Base-by-base conservation (phyloP, 305 asterid genomes). In the Solanum hybrid region DNA sequence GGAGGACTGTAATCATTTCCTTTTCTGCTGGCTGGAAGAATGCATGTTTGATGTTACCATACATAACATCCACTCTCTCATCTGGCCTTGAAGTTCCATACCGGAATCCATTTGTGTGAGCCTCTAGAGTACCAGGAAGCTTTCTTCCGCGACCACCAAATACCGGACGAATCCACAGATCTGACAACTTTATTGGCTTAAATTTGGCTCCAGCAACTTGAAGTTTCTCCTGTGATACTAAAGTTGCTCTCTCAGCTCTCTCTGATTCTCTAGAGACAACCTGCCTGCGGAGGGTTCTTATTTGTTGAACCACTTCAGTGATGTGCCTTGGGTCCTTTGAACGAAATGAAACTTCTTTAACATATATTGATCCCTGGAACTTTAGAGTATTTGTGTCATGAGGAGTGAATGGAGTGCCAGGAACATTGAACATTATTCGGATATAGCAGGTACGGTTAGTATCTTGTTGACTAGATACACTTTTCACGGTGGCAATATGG, bases 11-110 rank as follows among this genome's bases (percentile, higher is more conserved):
- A 72, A 92, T 92, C 93, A 92, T 92, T 88, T 92, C 93, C 90
- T 92, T 92, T 37, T 92, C 93, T 73, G 93, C 93, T 42, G 93
- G 92, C 88, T 92, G 93, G 91, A 92, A 92, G 90, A 92, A 92
- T 2, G 93, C 93, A 85, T 92, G 93, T 71, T 92, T 92, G 86
- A 92, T 81, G 86, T 92, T 92, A 73, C 84, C 91, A 88, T 72
- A 92, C 92, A 92, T 85, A 46, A 92, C 60, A 64, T 92, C 93
- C 64, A 92, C 93, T 46, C 88, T 87, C 85, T 92, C 93, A n/a
- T 91, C 93, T 13, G 87, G 26, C 66, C 92, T 92, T 64, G 93
- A 91, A 78, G 93, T 92, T 64, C 91, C 90, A 91, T 92, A 92
- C 7, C 93, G 92, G 60, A 92, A 88, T n/a, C 93, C 93, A 90